Percentiles rank a stretch among this genome's conserved stretches.
phyloP scores from a whole-genome alignment of 177 flowering plant species.

The Vitis hybrid region DNA sequence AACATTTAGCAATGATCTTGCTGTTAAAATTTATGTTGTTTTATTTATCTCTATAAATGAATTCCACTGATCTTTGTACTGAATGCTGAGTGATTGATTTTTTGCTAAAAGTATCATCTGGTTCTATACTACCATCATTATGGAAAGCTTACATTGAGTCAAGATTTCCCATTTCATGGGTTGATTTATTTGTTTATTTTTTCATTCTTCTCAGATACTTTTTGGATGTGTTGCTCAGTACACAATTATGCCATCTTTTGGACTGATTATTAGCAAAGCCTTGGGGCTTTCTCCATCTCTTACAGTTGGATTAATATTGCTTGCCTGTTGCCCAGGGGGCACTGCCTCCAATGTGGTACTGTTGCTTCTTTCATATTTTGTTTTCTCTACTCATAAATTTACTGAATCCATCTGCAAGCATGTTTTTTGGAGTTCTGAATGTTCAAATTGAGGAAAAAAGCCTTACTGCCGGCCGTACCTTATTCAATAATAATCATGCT shows the following conservation, averaged over 20 bases:
- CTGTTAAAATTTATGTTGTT: too few relatives aligned
- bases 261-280: constrained; percentile 49
- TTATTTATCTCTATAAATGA: too few relatives aligned
- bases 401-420: background rate
- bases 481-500: too few relatives aligned
- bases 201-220: constrained; percentile 49
- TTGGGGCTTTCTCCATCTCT: constrained; percentile 72
- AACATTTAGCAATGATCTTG: too few relatives aligned
- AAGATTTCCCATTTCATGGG: background rate
- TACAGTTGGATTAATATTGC: constrained; percentile 80
- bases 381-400: constrained; percentile 11
- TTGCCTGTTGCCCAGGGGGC: constrained; percentile 85
- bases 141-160: too few relatives aligned
- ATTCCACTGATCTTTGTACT: too few relatives aligned
- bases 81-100: too few relatives aligned
- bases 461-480: too few relatives aligned
- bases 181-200: background rate
- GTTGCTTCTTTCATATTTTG: background rate
- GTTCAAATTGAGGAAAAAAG: too few relatives aligned
- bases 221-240: constrained; percentile 82
- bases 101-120: too few relatives aligned
- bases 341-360: constrained; percentile 95
- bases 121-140: too few relatives aligned
- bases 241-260: constrained; percentile 78
- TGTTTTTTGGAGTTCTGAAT: background rate